Conservation (phyloP, 2,329 filamentous ascomycete species). For the Clonostachys solani region DNA sequence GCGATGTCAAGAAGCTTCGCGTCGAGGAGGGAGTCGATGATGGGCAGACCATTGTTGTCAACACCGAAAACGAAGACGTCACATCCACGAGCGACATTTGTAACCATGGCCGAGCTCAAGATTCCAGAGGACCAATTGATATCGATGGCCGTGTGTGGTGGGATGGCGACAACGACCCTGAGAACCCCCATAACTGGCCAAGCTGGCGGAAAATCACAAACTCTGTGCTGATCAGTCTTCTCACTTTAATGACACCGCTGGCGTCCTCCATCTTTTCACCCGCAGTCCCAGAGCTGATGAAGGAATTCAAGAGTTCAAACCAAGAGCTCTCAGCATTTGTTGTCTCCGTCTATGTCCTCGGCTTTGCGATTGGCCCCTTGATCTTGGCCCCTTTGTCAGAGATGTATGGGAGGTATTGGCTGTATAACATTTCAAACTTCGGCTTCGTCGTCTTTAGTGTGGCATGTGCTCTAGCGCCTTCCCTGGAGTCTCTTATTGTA, state of each 20-base stretch:
- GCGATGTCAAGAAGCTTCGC: too few species aligned
- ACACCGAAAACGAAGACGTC: too few species aligned
- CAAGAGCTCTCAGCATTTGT: slow-evolving; percentile 34
- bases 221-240: slow-evolving; percentile 43
- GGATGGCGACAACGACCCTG: slow-evolving; percentile 42
- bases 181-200: slow-evolving; percentile 64
- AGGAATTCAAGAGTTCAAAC: slow-evolving; percentile 31
- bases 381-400: slow-evolving; percentile 61
- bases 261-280: slow-evolving; percentile 21
- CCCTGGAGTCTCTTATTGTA: slow-evolving; percentile 58
- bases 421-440: slow-evolving; percentile 33
- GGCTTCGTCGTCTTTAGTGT: slow-evolving; percentile 49
- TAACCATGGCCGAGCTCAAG: too few species aligned
- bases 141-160: too few species aligned
- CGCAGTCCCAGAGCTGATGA: slow-evolving; percentile 39
- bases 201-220: slow-evolving; percentile 54
- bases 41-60: too few species aligned
- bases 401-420: slow-evolving; percentile 48
- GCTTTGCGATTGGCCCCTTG: slow-evolving; percentile 54
- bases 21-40: too few species aligned
- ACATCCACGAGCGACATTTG: too few species aligned
- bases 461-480: slow-evolving; percentile 42
- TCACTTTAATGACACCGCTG: slow-evolving; percentile 9
- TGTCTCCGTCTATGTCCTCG: slow-evolving; percentile 39
- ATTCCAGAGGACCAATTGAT: too few species aligned